Evolutionary conservation across 169 alveolate species (phyloP).

Genomic region (Sarcocystis neurona): DNA sequence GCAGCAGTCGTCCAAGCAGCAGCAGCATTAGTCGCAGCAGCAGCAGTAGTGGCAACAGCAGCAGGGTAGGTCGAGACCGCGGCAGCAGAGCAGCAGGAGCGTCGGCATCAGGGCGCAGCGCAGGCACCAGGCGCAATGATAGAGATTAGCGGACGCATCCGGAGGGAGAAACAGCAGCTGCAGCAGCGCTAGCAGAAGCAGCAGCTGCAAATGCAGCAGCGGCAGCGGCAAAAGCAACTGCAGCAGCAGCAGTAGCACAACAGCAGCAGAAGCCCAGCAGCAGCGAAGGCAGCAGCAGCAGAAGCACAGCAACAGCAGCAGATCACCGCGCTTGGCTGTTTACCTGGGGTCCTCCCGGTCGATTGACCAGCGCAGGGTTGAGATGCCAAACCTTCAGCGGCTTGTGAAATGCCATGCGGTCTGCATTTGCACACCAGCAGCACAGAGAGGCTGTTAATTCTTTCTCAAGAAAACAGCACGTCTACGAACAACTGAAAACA

Average conservation of each 20-base stretch:
- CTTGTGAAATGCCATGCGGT: background rate
- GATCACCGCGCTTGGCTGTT: background rate
- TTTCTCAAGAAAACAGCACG: no score
- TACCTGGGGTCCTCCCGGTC: background rate
- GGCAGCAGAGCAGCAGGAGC: background rate
- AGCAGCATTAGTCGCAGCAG: background rate
- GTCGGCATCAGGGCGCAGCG: background rate
- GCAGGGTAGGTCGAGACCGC: background rate
- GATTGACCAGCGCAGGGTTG: background rate
- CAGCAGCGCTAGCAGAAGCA: background rate
- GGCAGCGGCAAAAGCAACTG: background rate
- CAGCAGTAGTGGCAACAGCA: background rate
- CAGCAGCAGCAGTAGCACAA: background rate
- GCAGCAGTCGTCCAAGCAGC: background rate
- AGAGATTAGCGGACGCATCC: no score
- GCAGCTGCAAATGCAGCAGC: background rate
- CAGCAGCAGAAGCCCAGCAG: background rate
- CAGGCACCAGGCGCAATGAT: no score
- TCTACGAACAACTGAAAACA: no score
- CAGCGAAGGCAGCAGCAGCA: background rate
- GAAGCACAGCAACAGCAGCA: background rate
- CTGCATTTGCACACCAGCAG: no score
- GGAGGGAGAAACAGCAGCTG: no score
- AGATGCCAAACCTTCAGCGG: conserved; percentile 15
- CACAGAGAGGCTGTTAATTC: no score